phyloP scores from a whole-genome alignment of 495 filamentous ascomycete genomes.

The Hypoxylon trugodes region DNA sequence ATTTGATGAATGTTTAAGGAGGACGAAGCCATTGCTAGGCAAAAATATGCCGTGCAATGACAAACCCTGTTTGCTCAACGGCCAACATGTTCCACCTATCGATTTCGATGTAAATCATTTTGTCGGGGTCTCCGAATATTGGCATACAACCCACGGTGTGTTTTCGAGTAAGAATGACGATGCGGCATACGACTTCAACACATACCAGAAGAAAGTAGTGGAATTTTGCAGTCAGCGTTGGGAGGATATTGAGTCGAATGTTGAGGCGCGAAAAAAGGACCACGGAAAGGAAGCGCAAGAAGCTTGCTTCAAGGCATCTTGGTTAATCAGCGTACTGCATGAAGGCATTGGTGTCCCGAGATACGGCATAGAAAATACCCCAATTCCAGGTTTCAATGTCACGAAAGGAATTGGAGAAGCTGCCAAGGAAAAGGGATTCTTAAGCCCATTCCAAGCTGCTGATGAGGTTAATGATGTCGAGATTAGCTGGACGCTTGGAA shows the following conservation, averaged over 20 bases:
- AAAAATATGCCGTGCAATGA: slow-evolving; percentile 88
- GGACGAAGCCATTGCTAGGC: slow-evolving; percentile 86
- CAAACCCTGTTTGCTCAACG: slow-evolving; percentile 85
- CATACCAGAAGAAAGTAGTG: slow-evolving; percentile 85
- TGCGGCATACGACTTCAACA: slow-evolving; percentile 88
- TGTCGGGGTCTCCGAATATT: slow-evolving; percentile 97
- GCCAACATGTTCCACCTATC: slow-evolving; percentile 91
- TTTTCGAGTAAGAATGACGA: slow-evolving; percentile 81
- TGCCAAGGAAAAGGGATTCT: slow-evolving; percentile 79
- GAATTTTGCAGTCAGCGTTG: slow-evolving; percentile 88
- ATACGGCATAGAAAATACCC: slow-evolving; percentile 74
- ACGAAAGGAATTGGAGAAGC: slow-evolving; percentile 76
- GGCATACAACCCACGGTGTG: slow-evolving; percentile 97
- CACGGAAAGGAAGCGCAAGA: slow-evolving; percentile 79
- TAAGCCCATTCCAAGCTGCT: slow-evolving; percentile 90
- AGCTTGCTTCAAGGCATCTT: slow-evolving; percentile 97
- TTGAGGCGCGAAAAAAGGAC: slow-evolving; percentile 69
- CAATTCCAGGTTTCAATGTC: slow-evolving; percentile 65
- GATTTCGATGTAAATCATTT: slow-evolving; percentile 99
- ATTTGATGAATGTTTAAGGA: slow-evolving; percentile 84
- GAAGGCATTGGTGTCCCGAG: slow-evolving; percentile 94
- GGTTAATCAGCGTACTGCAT: slow-evolving; percentile 96
- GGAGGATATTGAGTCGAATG: slow-evolving; percentile 71
- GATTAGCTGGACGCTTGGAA: slow-evolving; percentile 98
- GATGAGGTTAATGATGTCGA: slow-evolving; percentile 92